These are phyloP conservation scores for Trichophyton simii DNA, from an alignment of 2,329 filamentous ascomycete genomes.

Conservation along the genomic window DNA sequence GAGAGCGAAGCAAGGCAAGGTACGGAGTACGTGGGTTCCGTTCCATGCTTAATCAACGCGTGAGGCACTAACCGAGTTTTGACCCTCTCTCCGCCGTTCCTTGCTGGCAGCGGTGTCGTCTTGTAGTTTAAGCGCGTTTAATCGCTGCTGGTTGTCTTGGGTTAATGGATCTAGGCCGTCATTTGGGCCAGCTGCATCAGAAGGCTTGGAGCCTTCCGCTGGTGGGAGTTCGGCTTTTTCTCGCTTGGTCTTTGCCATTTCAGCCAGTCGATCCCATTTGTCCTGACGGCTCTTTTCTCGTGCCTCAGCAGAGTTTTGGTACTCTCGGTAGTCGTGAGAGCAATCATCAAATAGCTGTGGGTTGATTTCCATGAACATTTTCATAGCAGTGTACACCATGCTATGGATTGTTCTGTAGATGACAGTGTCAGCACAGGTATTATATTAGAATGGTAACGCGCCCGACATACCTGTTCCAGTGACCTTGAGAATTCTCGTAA, in stretches of 20 bases:
- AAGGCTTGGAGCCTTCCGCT: slow-evolving; percentile 26
- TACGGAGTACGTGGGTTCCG: slow-evolving; percentile 10
- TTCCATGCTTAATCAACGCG: slow-evolving; percentile 17
- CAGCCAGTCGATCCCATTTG: slow-evolving; percentile 77
- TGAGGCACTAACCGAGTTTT: slow-evolving; percentile 35
- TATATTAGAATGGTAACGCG: neutral
- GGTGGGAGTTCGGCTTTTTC: slow-evolving; percentile 25
- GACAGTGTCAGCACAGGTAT: slow-evolving; percentile 22
- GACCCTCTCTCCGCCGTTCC: slow-evolving; percentile 40
- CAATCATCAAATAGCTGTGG: slow-evolving; percentile 97
- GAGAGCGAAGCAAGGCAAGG: slow-evolving; percentile 15
- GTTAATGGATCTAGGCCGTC: slow-evolving; percentile 70
- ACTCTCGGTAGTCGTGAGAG: slow-evolving; percentile 93
- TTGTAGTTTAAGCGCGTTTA: slow-evolving; percentile 82
- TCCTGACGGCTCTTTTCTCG: slow-evolving; percentile 69
- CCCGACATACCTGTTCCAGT: slow-evolving; percentile 82
- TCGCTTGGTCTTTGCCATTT: slow-evolving; percentile 63
- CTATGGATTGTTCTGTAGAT: slow-evolving; percentile 81
- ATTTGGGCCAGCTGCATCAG: slow-evolving; percentile 33
- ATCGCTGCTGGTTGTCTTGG: slow-evolving; percentile 71
- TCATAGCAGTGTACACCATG: slow-evolving; percentile 99
- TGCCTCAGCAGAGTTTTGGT: slow-evolving; percentile 81
- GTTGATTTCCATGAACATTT: slow-evolving; percentile 99
- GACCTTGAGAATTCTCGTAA: slow-evolving; percentile 97
- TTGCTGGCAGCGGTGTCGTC: slow-evolving; percentile 47